Evolutionary conservation across 352 stramenopile genomes (phyloP).

Genomic region (Pythium folliculosum): DNA sequence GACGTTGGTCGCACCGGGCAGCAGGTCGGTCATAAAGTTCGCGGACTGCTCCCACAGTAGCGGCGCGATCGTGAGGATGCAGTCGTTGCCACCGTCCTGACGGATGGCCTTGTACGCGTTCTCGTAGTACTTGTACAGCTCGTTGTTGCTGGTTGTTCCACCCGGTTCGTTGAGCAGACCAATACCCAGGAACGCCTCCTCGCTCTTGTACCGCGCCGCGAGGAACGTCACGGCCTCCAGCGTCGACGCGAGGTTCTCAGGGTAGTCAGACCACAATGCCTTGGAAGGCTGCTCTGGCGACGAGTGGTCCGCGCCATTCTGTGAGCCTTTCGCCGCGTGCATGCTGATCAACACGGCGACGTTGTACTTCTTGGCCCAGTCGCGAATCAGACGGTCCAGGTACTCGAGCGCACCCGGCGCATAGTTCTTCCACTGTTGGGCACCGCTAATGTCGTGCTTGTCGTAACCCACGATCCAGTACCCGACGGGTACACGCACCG

Average conservation of each 20-base stretch:
- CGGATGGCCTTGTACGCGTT: conserved; percentile 66
- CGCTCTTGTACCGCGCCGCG: conserved; percentile 63
- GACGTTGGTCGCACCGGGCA: conserved; percentile 69
- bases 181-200: conserved; percentile 74
- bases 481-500: conserved; percentile 74
- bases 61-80: conserved; percentile 57
- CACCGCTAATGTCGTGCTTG: conserved; percentile 46
- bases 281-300: conserved; percentile 45
- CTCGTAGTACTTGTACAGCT: conserved; percentile 79
- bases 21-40: conserved; percentile 51
- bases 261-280: conserved; percentile 47
- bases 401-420: conserved; percentile 49
- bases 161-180: conserved; percentile 77
- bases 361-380: conserved; percentile 48
- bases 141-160: conserved; percentile 43
- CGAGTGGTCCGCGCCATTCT: conserved; percentile 77
- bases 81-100: conserved; percentile 49
- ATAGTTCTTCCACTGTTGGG: conserved; percentile 51
- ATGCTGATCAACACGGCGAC: conserved; percentile 56
- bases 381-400: conserved; percentile 39
- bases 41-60: conserved; percentile 53
- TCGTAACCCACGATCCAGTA: conserved; percentile 82
- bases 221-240: conserved; percentile 49
- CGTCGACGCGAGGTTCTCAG: conserved; percentile 66
- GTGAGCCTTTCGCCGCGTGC: conserved; percentile 68